A percentile compares a stretch with the other conserved stretches of the same genome.
phyloP scores from a whole-genome alignment of 768 basidiomycete species.

The Rhizopogon vesiculosus region DNA sequence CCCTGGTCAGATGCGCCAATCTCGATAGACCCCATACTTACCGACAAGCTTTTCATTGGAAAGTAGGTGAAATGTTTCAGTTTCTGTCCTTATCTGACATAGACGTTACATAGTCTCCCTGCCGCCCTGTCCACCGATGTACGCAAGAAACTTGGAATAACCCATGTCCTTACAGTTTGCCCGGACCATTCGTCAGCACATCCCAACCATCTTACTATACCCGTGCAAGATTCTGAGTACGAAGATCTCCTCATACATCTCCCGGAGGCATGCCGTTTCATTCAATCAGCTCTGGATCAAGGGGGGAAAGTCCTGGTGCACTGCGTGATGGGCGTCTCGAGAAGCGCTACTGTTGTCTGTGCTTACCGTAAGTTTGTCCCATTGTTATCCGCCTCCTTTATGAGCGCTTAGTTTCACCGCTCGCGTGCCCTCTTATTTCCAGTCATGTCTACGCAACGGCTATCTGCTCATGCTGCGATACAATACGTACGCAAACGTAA shows the following conservation, averaged over 20 bases:
- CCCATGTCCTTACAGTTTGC: slow-evolving; percentile 56
- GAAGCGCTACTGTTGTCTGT: slow-evolving; percentile 58
- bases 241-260: slow-evolving; percentile 64
- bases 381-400: not conserved
- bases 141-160: slow-evolving; percentile 35
- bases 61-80: slow-evolving; percentile 20
- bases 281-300: slow-evolving; percentile 47
- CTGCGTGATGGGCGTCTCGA: slow-evolving; percentile 69
- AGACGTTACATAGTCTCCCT: slow-evolving; percentile 18
- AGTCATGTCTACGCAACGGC: slow-evolving; percentile 48
- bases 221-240: slow-evolving; percentile 42
- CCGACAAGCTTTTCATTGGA: slow-evolving; percentile 29
- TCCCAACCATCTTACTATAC: slow-evolving; percentile 28
- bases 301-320: slow-evolving; percentile 65
- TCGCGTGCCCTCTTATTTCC: slow-evolving; percentile 2
- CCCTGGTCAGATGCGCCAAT: slow-evolving; percentile 23
- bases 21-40: slow-evolving; percentile 23
- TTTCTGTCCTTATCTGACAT: slow-evolving; percentile 1
- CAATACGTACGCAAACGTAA: slow-evolving; percentile 46
- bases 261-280: slow-evolving; percentile 54
- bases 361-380: slow-evolving; percentile 44
- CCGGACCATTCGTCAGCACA: slow-evolving; percentile 44
- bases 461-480: slow-evolving; percentile 41
- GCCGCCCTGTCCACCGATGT: slow-evolving; percentile 28
- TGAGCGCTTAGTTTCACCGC: not conserved